Conservation (phyloP, 768 basidiomycete species). For the Podaxis rugospora region DNA sequence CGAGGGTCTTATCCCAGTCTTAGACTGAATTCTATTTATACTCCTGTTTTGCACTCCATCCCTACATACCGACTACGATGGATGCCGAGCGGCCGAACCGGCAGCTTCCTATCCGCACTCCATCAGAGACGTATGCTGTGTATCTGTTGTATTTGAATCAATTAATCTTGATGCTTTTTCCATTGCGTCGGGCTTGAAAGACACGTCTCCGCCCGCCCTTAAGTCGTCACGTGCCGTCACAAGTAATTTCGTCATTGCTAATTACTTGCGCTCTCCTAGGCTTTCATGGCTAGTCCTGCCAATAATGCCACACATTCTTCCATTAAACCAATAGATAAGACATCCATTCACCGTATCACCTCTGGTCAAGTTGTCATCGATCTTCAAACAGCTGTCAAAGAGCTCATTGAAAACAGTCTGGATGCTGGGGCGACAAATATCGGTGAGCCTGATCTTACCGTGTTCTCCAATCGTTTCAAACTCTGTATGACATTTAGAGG, state of each 20-base stretch:
- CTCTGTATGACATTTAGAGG: slow-evolving; percentile 47
- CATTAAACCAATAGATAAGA: slow-evolving; percentile 64
- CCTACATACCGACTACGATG: too few relatives aligned
- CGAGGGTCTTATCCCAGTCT: too few relatives aligned
- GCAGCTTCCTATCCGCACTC: too few relatives aligned
- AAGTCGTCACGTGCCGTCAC: neutral
- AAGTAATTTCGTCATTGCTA: too few relatives aligned
- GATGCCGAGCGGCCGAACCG: too few relatives aligned
- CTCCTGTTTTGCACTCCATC: too few relatives aligned
- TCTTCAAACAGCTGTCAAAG: slow-evolving; percentile 91
- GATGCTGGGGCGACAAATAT: slow-evolving; percentile 89
- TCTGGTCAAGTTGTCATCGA: slow-evolving; percentile 95
- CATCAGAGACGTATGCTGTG: too few relatives aligned
- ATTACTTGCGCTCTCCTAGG: too few relatives aligned
- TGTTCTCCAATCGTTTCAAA: too few relatives aligned
- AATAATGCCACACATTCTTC: neutral
- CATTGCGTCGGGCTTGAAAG: neutral
- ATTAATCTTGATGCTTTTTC: neutral
- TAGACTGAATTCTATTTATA: too few relatives aligned
- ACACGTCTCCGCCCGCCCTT: neutral
- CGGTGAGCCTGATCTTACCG: slow-evolving; percentile 41
- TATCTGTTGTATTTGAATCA: too few relatives aligned
- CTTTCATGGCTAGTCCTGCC: neutral
- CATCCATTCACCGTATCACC: slow-evolving; percentile 83
- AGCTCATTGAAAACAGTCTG: slow-evolving; percentile 92